phyloP scores from a whole-genome alignment of 2,329 filamentous ascomycete genomes.

The Microcera coccophila region DNA sequence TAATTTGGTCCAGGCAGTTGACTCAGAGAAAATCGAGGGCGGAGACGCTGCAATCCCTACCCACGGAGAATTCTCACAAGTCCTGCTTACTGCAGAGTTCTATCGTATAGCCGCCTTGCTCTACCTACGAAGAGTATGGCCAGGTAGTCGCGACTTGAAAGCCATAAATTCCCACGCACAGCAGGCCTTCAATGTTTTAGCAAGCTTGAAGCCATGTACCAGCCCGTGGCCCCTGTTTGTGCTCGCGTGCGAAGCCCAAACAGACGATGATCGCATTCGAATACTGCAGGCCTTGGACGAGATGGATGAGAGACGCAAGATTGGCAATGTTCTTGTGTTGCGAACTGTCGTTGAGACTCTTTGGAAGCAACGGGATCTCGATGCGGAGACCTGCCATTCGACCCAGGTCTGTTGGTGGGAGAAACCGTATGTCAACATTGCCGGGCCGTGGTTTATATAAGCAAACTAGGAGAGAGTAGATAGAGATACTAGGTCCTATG shows the following conservation, averaged over 20 bases:
- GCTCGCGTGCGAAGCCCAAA: constrained; percentile 41
- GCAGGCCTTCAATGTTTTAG: constrained; percentile 36
- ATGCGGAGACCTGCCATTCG: constrained; percentile 19
- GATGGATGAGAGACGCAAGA: constrained; percentile 41
- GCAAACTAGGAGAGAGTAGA: no score
- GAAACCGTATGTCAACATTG: constrained; percentile 9
- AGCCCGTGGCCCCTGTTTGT: constrained; percentile 49
- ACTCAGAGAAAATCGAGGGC: no score
- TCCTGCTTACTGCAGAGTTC: no score
- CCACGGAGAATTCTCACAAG: no score
- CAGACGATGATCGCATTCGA: constrained; percentile 39
- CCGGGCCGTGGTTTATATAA: constrained; percentile 21
- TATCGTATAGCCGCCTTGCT: no score
- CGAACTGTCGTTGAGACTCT: constrained; percentile 41
- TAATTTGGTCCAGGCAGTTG: no score
- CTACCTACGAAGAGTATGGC: no score
- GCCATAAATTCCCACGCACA: no score
- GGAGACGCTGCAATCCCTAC: no score
- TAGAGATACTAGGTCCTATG: no score
- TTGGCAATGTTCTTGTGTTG: constrained; percentile 44
- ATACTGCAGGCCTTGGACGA: constrained; percentile 39
- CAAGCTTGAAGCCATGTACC: constrained; percentile 39
- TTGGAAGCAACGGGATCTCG: constrained; percentile 45
- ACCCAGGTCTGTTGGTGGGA: constrained; percentile 9
- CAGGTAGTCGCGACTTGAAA: no score